phyloP scores from a whole-genome alignment of 2,329 filamentous ascomycete genomes.

The Arthrocladium fulminans region DNA sequence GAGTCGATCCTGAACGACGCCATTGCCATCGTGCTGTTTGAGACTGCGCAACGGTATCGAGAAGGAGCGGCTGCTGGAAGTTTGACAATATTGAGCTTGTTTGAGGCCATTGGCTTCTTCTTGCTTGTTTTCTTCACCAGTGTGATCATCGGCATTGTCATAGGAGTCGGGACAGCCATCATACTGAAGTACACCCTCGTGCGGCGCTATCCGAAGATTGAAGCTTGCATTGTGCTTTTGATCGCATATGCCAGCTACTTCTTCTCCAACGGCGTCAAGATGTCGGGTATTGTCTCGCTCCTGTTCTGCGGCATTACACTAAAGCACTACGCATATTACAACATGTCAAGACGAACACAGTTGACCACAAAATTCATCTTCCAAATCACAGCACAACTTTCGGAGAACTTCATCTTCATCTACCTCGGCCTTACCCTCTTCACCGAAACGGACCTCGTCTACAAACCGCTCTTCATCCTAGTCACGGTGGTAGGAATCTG shows the following conservation, averaged over 20 bases:
- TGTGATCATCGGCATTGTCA: conserved; percentile 74
- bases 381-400: conserved; percentile 85
- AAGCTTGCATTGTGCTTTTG: conserved; percentile 87
- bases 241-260: conserved; percentile 97
- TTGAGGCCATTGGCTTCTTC: conserved; percentile 90
- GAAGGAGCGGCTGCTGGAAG: conserved; percentile 60
- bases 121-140: conserved; percentile 93
- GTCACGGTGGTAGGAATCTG: conserved; percentile 88
- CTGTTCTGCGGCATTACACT: conserved; percentile 96
- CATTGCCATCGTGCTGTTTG: conserved; percentile 96
- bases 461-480: conserved; percentile 91
- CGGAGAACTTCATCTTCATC: conserved; percentile 99
- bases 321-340: conserved; percentile 99
- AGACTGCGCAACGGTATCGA: conserved; percentile 90
- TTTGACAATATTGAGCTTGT: conserved; percentile 69
- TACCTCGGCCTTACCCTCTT: conserved; percentile 93
- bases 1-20: conserved; percentile 98
- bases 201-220: conserved; percentile 85
- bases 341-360: conserved; percentile 96
- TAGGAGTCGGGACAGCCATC: conserved; percentile 80
- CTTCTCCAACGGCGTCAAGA: conserved; percentile 88
- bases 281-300: conserved; percentile 94
- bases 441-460: conserved; percentile 77
- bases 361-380: conserved; percentile 97
- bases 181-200: conserved; percentile 92